phyloP scores from a whole-genome alignment of 2,329 filamentous ascomycete genomes.

The Fusarium duplospermum region DNA sequence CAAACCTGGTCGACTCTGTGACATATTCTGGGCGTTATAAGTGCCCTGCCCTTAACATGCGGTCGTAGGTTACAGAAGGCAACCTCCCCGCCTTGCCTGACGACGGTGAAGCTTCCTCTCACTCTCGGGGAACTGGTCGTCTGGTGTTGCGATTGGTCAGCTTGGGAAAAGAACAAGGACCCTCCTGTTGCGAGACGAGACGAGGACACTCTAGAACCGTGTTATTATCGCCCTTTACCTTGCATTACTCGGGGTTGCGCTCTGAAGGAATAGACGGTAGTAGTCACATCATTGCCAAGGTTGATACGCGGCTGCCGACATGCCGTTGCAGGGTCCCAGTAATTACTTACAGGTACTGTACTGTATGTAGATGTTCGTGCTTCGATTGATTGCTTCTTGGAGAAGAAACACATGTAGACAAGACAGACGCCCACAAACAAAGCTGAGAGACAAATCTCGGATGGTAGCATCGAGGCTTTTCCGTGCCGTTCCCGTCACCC shows the following conservation, averaged over 20 bases:
- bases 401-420: neutral
- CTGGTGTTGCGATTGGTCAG: neutral
- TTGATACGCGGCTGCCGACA: neutral
- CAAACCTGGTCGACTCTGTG: neutral
- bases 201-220: neutral
- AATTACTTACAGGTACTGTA: neutral
- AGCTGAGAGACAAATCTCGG: slow-evolving; percentile 21
- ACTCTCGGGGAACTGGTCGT: neutral
- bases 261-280: neutral
- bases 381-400: neutral
- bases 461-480: slow-evolving; percentile 28
- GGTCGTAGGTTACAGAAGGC: neutral
- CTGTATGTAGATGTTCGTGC: neutral
- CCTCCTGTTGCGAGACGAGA: neutral
- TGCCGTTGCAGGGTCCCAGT: neutral
- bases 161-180: neutral
- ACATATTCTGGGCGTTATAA: slow-evolving; percentile 6
- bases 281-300: neutral
- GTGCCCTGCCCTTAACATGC: slow-evolving; percentile 13
- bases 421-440: neutral
- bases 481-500: slow-evolving; percentile 12
- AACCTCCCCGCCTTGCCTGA: neutral
- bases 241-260: neutral
- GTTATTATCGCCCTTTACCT: neutral
- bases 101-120: neutral